Evolutionary conservation across 192 early-diverging fungal genomes (phyloP).

Genomic region (Helicostylum pulchrum): DNA sequence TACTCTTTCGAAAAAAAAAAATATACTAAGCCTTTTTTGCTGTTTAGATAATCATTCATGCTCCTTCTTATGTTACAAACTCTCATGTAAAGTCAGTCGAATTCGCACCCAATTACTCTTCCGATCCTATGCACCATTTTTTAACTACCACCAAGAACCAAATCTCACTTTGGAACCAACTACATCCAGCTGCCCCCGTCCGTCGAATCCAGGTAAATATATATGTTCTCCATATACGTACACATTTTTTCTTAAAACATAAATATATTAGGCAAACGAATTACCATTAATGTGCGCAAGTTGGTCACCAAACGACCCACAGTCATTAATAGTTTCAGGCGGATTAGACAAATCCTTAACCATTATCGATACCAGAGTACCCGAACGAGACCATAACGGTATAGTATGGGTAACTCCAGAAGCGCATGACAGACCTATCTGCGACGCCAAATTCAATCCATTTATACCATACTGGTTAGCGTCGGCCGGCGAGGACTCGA

Average conservation of each 20-base stretch:
- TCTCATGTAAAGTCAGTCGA: slow-evolving; percentile 12
- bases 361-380: slow-evolving; percentile 42
- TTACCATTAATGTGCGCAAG: slow-evolving; percentile 9
- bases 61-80: neutral
- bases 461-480: slow-evolving; percentile 36
- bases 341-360: slow-evolving; percentile 15
- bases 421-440: slow-evolving; percentile 13
- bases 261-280: neutral
- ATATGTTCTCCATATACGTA: too few relatives aligned
- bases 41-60: neutral
- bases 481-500: slow-evolving; percentile 26
- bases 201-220: slow-evolving; percentile 1
- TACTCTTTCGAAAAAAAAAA: neutral
- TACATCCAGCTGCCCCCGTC: neutral
- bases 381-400: slow-evolving; percentile 29
- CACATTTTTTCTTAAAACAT: too few relatives aligned
- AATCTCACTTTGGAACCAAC: slow-evolving; percentile 18
- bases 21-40: neutral
- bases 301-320: slow-evolving; percentile 30
- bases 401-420: slow-evolving; percentile 11
- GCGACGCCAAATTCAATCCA: slow-evolving; percentile 27
- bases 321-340: slow-evolving; percentile 27
- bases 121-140: neutral
- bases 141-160: slow-evolving; percentile 7
- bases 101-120: slow-evolving; percentile 13